Evolutionary conservation across 106 monocot species (phyloP).

Genomic region (Iris macrosiphon): DNA sequence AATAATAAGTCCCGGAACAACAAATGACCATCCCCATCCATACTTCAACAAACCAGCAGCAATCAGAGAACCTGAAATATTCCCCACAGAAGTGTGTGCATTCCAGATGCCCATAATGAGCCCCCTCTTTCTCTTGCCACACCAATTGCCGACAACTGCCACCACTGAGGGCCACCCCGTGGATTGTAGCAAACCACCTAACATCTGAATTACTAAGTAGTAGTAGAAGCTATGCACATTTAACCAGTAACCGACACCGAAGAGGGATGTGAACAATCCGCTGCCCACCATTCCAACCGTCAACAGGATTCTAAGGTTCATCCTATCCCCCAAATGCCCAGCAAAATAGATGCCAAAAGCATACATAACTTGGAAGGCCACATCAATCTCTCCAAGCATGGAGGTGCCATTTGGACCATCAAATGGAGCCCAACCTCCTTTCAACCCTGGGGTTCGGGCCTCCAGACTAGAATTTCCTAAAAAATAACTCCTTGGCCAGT

Average conservation of each 20-base stretch:
- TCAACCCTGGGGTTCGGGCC: constrained; percentile 1
- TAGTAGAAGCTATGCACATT: constrained; percentile 71
- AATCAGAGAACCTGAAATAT: constrained; percentile 69
- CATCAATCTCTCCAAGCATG: constrained; percentile 75
- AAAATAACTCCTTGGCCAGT: constrained; percentile 20
- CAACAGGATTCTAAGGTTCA: constrained; percentile 59
- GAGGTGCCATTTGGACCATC: constrained; percentile 44
- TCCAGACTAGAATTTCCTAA: neutral
- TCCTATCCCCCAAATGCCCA: constrained; percentile 71
- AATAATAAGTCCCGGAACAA: constrained; percentile 54
- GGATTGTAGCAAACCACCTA: constrained; percentile 69
- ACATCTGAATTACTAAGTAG: constrained; percentile 62
- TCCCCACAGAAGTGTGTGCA: constrained; percentile 83
- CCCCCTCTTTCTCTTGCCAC: constrained; percentile 83
- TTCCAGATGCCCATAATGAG: constrained; percentile 95
- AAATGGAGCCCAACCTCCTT: constrained; percentile 77
- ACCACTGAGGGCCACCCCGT: constrained; percentile 89
- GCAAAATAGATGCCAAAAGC: constrained; percentile 78
- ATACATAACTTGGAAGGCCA: constrained; percentile 69
- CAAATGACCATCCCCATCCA: constrained; percentile 93
- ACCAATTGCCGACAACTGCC: constrained; percentile 85
- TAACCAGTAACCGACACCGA: constrained; percentile 76
- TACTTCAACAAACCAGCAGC: constrained; percentile 58
- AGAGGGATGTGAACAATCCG: constrained; percentile 62
- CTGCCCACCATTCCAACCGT: constrained; percentile 73